phyloP scores from a whole-genome alignment of 495 filamentous ascomycete genomes.

The Hypomontagnella submonticulosa region DNA sequence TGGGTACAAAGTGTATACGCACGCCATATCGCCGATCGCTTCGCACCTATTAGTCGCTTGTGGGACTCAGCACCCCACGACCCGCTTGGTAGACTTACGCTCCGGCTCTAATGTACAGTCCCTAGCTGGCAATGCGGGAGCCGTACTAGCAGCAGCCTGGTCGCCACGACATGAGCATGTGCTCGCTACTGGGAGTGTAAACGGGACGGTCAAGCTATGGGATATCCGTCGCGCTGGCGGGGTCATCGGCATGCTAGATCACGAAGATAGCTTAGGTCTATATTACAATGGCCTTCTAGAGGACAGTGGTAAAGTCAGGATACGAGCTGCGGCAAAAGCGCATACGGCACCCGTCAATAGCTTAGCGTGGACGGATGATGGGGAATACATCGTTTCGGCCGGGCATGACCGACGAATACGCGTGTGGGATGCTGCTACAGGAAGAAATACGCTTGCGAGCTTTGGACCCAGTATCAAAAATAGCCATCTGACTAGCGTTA shows the following conservation, averaged over 20 bases:
- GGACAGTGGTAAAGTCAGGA: slow-evolving; percentile 46
- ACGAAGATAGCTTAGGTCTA: slow-evolving; percentile 78
- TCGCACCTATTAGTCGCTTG: slow-evolving; percentile 82
- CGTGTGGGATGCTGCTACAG: slow-evolving; percentile 82
- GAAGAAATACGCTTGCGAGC: slow-evolving; percentile 83
- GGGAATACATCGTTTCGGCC: slow-evolving; percentile 75
- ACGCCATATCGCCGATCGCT: slow-evolving; percentile 77
- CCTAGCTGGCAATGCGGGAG: slow-evolving; percentile 74
- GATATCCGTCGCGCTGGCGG: slow-evolving; percentile 80
- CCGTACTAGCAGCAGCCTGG: slow-evolving; percentile 81
- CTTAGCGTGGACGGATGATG: slow-evolving; percentile 83
- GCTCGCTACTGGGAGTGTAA: slow-evolving; percentile 78
- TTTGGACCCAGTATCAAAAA: slow-evolving; percentile 85
- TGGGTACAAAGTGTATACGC: slow-evolving; percentile 76
- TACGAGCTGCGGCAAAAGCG: slow-evolving; percentile 66
- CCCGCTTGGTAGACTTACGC: slow-evolving; percentile 84
- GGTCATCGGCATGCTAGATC: slow-evolving; percentile 78
- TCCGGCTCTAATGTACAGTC: slow-evolving; percentile 81
- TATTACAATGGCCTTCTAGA: slow-evolving; percentile 48
- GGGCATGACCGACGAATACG: slow-evolving; percentile 85
- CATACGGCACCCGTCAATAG: slow-evolving; percentile 85
- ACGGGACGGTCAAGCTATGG: slow-evolving; percentile 85
- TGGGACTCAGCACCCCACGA: slow-evolving; percentile 80
- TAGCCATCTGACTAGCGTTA: slow-evolving; percentile 68
- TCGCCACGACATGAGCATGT: slow-evolving; percentile 80